Evolutionary conservation across 352 stramenopile species (phyloP).

Genomic region (Phytophthora cactorum): DNA sequence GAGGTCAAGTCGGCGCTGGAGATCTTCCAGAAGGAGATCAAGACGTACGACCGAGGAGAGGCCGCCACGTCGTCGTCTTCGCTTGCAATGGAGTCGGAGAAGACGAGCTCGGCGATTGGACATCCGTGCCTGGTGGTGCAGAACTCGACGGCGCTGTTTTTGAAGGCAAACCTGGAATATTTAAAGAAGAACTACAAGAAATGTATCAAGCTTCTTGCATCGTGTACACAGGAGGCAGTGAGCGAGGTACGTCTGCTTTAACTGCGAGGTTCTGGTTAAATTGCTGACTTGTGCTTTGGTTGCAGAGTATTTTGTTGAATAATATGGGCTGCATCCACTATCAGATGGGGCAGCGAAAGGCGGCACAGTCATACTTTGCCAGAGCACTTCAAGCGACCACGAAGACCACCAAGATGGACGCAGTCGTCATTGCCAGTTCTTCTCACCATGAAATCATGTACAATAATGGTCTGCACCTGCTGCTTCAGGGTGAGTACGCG

Average conservation of each 20-base stretch:
- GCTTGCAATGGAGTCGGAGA: conserved; percentile 58
- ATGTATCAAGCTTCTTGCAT: conserved; percentile 93
- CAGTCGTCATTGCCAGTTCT: conserved; percentile 70
- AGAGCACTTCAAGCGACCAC: conserved; percentile 74
- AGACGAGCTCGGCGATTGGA: conserved; percentile 76
- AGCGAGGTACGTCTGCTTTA: conserved; percentile 58
- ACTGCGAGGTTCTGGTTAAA: background rate
- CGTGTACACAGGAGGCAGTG: conserved; percentile 84
- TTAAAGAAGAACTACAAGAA: conserved; percentile 95
- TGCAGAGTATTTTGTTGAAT: conserved; percentile 85
- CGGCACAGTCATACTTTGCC: conserved; percentile 92
- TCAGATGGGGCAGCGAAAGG: conserved; percentile 90
- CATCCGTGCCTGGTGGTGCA: conserved; percentile 84
- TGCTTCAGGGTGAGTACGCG: conserved; percentile 83
- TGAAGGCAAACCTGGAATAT: conserved; percentile 95
- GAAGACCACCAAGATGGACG: conserved; percentile 60
- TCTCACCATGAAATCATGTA: conserved; percentile 92
- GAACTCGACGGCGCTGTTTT: conserved; percentile 90
- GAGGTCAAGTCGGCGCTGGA: conserved; percentile 93
- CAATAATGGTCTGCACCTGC: conserved; percentile 92
- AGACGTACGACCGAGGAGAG: conserved; percentile 40
- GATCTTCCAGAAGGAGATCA: conserved; percentile 94
- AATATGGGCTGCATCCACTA: conserved; percentile 95
- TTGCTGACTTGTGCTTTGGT: conserved; percentile 6
- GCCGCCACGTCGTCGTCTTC: conserved; percentile 17